Evolutionary conservation across 129 eudicot genomes (phyloP), one percentile per base, ranked within the genome.

Genomic region (Tagetes patula): DNA sequence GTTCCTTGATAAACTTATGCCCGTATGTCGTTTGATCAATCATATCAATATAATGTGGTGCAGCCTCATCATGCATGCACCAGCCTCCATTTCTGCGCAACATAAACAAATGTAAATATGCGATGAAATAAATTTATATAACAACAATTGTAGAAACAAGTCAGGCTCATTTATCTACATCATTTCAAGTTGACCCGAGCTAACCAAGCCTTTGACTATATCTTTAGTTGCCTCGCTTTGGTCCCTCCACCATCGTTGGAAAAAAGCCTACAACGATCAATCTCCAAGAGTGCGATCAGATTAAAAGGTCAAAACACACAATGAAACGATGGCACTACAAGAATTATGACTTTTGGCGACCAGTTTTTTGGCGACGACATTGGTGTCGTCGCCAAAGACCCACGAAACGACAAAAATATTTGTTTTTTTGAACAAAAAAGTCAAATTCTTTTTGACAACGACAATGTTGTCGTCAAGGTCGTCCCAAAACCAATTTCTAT

Each of bases 31-130:
- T 94, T 72, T 94, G 99, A 80, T 94, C 99, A 61, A 94, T 94
- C 99, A 94, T 94, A 76, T 94, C 97, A 61, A 90, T 90, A 71
- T 94, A 94, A 79, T 94, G 99, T 3, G 99, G 83, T 8, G 91
- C 85, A 9, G 99, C 99, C 72, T 94, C 97, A 69, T 92, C 97
- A 71, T 92, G 97, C 97, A 91, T 91, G 75, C 96, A 89, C 85
- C 84, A 79, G 37, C 96, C 97, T 48, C 97, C 97, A 80, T 92
- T 89, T 83, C 97, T 92, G 84, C 75, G 56, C 73, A 74, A 79
- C 72, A 71, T 65, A 77, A 73, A 33, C 46, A 36, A 65, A 43
- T 52, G 1, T 36, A 7, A 34, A 49, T 48, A 60, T n/a, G 12
- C 14, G 14, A 11, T n/a, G 11, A 47, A 10, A 47, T 11, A 11